A percentile compares a stretch with the other conserved stretches of the same genome.
Evolutionary conservation across 2,329 filamentous ascomycete genomes (phyloP).

Genomic region (Coleophoma cylindrospora): DNA sequence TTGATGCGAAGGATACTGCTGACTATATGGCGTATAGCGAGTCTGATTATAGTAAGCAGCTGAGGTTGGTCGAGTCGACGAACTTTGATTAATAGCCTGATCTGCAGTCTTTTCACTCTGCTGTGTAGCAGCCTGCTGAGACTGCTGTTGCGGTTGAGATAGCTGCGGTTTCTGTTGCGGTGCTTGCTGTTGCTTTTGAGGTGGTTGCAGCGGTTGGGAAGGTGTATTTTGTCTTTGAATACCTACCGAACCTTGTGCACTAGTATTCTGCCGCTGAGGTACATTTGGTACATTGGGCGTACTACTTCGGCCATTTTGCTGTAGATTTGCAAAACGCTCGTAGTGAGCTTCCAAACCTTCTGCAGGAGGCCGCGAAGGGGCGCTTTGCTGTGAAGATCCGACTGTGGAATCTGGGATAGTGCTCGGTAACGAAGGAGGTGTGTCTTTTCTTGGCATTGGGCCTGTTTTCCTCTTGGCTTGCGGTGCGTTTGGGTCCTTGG

Average conservation of each 20-base stretch:
- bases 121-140: conserved; percentile 6
- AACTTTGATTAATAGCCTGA: conserved; percentile 16
- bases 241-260: conserved; percentile 14
- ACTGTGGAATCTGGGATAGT: conserved; percentile 23
- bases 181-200: conserved; percentile 18
- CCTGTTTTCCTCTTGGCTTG: conserved; percentile 17
- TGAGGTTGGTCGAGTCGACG: conserved; percentile 16
- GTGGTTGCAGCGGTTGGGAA: conserved; percentile 16
- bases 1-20: conserved; percentile 25
- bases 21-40: conserved; percentile 16
- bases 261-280: conserved; percentile 13
- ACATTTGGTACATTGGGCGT: conserved; percentile 18
- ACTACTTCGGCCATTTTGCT: conserved; percentile 21
- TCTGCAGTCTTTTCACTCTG: conserved; percentile 20
- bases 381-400: conserved; percentile 4
- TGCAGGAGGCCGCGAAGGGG: conserved; percentile 20
- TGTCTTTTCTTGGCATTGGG: background rate
- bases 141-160: conserved; percentile 13
- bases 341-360: conserved; percentile 28
- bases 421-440: conserved; percentile 8
- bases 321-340: conserved; percentile 22
- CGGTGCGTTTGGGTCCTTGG: conserved; percentile 23
- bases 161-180: conserved; percentile 14
- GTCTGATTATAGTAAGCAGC: conserved; percentile 20
- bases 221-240: conserved; percentile 21